Evolutionary conservation across 164 flowering plant genomes (phyloP), one percentile per base, ranked within the genome.

Genomic region (Echeveria elegans): DNA sequence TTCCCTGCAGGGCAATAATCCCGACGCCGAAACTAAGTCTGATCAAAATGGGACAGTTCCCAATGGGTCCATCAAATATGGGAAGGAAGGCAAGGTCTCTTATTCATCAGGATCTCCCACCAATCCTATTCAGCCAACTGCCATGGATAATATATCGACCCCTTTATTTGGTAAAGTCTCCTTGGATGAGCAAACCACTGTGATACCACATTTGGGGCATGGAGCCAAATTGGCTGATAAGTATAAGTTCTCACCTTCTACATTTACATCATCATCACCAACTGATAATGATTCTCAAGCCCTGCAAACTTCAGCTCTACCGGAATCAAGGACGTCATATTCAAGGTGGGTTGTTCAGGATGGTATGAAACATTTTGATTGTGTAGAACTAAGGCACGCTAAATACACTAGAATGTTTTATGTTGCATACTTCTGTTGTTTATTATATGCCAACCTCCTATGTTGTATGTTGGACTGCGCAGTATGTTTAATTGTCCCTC

Each of bases 201-300:
- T 66, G 61, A 63, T 69, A 72, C 69, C 79, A 43, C 36, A 75
- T 36, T 80, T 80, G 70, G 71, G 68, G 34, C 72, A 74, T 71
- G 68, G 70, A 61, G 34, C 78, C 18, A 76, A 73, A 38, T 62
- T 37, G 56, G 62, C 40, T 31, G 38, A 61, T 61, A 63, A 76
- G 31, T 73, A 61, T 61, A 63, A 76, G 31, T 73, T 67, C 53
- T 52, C 77, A 30, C 75, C 53, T 5, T 48, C 10, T 48, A 48
- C 6, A n/a, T 48, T 66, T 62, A 30, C 72, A 30, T 66, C 82
- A 30, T 23, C 68, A 0, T 26, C 75, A 0, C 10, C 70, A 40
- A 67, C 31, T 63, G 48, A 21, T 28, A 70, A 52, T 74, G 75
- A 70, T 65, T 60, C 77, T 12, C 28, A 63, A 2, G 70, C 48